phyloP scores from a whole-genome alignment of 306 rosid genomes.

The Quercus agrifolia region DNA sequence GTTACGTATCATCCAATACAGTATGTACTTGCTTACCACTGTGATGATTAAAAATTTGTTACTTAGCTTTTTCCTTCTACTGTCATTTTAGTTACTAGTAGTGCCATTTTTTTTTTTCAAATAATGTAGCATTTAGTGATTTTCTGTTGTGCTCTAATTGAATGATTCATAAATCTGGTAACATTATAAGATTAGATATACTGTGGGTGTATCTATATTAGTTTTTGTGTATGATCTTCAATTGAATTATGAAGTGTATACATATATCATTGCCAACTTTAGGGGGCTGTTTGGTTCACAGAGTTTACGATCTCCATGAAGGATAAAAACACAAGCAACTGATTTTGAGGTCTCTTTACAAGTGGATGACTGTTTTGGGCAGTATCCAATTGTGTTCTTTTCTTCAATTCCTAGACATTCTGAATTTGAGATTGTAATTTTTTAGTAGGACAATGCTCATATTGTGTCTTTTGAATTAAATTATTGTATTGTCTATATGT shows the following conservation, averaged over 20 bases:
- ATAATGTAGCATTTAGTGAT: neutral
- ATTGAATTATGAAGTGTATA: too few relatives aligned
- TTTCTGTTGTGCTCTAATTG: neutral
- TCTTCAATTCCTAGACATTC: too few relatives aligned
- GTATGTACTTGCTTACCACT: constrained; percentile 44
- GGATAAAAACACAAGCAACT: too few relatives aligned
- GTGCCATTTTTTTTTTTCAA: neutral
- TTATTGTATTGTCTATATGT: too few relatives aligned
- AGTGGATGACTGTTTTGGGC: too few relatives aligned
- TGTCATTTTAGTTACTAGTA: neutral
- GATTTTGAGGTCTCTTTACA: too few relatives aligned
- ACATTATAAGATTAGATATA: neutral
- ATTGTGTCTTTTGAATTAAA: too few relatives aligned
- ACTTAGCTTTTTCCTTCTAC: neutral
- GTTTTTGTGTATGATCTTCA: neutral
- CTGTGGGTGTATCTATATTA: neutral
- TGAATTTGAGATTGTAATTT: too few relatives aligned
- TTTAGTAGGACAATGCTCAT: too few relatives aligned
- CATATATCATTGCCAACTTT: neutral
- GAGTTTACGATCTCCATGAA: neutral
- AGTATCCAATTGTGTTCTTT: too few relatives aligned
- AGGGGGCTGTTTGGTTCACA: neutral
- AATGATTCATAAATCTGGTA: neutral
- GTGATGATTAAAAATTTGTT: constrained; percentile 18
- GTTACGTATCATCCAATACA: constrained; percentile 73